Evolutionary conservation across 331 rosid species (phyloP), one percentile per base, ranked within the genome.

Genomic region (Erythrophleum ivorense): DNA sequence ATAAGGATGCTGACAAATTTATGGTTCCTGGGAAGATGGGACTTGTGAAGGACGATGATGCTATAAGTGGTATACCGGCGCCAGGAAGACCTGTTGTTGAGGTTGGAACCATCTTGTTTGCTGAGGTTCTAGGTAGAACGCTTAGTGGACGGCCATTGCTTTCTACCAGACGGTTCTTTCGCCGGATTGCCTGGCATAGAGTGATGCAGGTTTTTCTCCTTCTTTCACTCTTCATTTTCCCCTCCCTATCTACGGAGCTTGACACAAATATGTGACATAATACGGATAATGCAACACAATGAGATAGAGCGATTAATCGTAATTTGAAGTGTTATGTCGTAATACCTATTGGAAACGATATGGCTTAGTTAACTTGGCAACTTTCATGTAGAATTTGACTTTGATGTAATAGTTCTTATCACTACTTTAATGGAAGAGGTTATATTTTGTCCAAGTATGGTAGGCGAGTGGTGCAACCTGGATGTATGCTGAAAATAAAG

Each of bases 61-160:
- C 93, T 52, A 73, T 89, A 34, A 67, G 74, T 41, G 75, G 83
- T 48, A 72, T 48, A 38, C 81, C 77, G 5, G 66, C 68, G 55
- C 78, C 76, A 0, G 94, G 91, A 59, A 86, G 83, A 49, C 91
- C 93, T 33, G 89, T 90, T 33, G 90, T 90, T 34, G 97, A 94
- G 82, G 78, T 84, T 64, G 97, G 98, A 9, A 90, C 92, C 12
- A 40, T 94, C 86, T 85, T 94, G 80, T 94, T 94, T 81, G 98
- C 97, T 19, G 98, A 94, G 88, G 97, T 94, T 85, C 81, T 90
- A 9, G 95, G 98, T 3, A 89, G 93, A 69, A 94, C 92, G 3
- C 94, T 94, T 55, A 87, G 97, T 66, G 98, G 97, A 62, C 82
- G 98, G 79, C 97, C 98, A 1, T 86, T 94, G 90, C 93, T 94